Evolutionary conservation across 2,329 filamentous ascomycete species (phyloP).

Genomic region (Aspergillus bombycis): DNA sequence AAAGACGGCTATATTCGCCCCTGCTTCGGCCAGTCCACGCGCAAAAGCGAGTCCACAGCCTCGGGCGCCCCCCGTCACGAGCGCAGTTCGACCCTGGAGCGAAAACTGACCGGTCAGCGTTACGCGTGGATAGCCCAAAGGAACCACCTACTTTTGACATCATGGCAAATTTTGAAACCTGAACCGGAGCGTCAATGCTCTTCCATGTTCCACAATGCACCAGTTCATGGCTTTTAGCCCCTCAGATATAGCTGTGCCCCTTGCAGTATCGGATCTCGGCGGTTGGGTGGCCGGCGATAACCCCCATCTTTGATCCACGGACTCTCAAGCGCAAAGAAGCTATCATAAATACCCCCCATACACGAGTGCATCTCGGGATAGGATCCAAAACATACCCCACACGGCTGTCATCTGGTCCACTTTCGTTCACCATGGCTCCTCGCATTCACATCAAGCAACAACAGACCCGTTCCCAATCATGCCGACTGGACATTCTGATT

Average conservation of each 20-base stretch:
- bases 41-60: not conserved
- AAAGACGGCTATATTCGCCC: not conserved
- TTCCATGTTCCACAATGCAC: not conserved
- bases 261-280: not conserved
- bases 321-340: not conserved
- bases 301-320: not conserved
- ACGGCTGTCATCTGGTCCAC: not conserved
- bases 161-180: not conserved
- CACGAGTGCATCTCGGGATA: not conserved
- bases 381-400: not conserved
- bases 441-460: not conserved
- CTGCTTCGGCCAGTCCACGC: not conserved
- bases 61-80: not conserved
- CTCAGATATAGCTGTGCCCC: not conserved
- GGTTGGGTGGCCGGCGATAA: not conserved
- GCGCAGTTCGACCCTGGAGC: not conserved
- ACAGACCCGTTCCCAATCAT: not conserved
- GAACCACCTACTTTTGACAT: not conserved
- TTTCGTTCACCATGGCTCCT: not conserved
- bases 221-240: not conserved
- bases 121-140: rapidly evolving
- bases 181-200: not conserved
- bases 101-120: not conserved
- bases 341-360: not conserved
- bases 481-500: constrained; percentile 44